Percentiles rank a stretch among this genome's conserved stretches.
These are phyloP conservation scores for Phaeosphaeria sp. DNA, from an alignment of 2,329 filamentous ascomycete genomes.

Conservation along the genomic window DNA sequence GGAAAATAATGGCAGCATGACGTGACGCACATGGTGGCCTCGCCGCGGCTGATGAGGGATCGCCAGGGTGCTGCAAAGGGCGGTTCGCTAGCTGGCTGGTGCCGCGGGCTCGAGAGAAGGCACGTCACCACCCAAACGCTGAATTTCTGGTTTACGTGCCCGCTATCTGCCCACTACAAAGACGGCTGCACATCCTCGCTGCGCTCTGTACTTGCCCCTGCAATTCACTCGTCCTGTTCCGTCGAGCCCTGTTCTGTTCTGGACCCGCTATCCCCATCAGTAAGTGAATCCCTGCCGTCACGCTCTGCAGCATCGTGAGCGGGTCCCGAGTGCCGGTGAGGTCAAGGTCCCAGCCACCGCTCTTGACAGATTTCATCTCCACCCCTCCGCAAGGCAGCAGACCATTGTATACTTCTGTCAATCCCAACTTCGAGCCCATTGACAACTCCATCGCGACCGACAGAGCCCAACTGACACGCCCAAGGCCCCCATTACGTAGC, in stretches of 20 bases:
- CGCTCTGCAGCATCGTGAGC: constrained; percentile 36
- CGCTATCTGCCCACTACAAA: constrained; percentile 32
- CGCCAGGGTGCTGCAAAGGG: constrained; percentile 27
- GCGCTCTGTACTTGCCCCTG: constrained; percentile 7
- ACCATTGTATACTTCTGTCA: constrained; percentile 17
- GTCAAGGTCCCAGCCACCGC: constrained; percentile 34
- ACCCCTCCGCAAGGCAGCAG: constrained; percentile 24
- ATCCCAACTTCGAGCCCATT: constrained; percentile 17
- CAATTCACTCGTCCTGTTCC: neutral
- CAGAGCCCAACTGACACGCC: constrained; percentile 34
- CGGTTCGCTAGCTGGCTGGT: constrained; percentile 28
- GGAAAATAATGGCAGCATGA: constrained; percentile 5
- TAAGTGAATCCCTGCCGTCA: constrained; percentile 35
- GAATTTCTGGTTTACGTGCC: constrained; percentile 42
- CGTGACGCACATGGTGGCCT: constrained; percentile 11
- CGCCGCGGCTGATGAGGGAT: neutral
- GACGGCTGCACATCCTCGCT: constrained; percentile 10
- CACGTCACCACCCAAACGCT: constrained; percentile 44
- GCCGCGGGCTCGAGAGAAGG: constrained; percentile 28
- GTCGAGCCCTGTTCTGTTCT: constrained; percentile 1
- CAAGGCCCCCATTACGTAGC: constrained; percentile 29
- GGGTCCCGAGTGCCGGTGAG: constrained; percentile 34
- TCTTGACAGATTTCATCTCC: constrained; percentile 45
- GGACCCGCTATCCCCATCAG: constrained; percentile 26
- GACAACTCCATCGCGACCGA: constrained; percentile 8